Percentiles rank a stretch among this genome's conserved stretches.
phyloP scores from a whole-genome alignment of 106 monocot species.

The Platanthera guangdongensis region DNA sequence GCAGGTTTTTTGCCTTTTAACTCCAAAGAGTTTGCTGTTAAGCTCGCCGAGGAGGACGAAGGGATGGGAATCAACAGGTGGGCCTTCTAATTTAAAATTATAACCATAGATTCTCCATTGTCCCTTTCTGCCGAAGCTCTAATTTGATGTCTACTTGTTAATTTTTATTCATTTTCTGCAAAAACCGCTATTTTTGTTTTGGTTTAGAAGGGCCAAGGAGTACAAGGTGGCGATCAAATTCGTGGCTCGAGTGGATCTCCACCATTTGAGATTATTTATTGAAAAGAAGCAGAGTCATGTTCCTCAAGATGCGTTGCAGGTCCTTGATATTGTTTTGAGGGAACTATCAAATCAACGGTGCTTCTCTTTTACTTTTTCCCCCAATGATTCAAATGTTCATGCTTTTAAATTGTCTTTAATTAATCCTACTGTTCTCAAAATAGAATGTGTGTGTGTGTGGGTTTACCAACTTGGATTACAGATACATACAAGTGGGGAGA shows the following conservation, averaged over 20 bases:
- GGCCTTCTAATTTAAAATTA: background rate
- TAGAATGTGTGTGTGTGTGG: background rate
- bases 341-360: constrained; percentile 79
- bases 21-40: constrained; percentile 59
- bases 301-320: constrained; percentile 67
- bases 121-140: constrained; percentile 4
- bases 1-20: constrained; percentile 66
- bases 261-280: constrained; percentile 58
- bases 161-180: too few relatives aligned
- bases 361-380: constrained; percentile 1
- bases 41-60: constrained; percentile 51
- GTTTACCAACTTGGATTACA: constrained; percentile 13
- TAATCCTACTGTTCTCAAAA: too few relatives aligned
- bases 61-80: constrained; percentile 31
- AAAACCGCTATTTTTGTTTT: background rate
- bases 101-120: background rate
- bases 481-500: constrained; percentile 62
- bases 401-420: background rate
- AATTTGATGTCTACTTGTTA: background rate
- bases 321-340: constrained; percentile 68
- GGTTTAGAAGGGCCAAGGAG: constrained; percentile 54
- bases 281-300: constrained; percentile 58
- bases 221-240: constrained; percentile 74
- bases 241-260: constrained; percentile 63
- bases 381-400: background rate